These are phyloP conservation scores for Hypoxylon sp. DNA, from an alignment of 2,329 filamentous ascomycete genomes.

Conservation along the genomic window DNA sequence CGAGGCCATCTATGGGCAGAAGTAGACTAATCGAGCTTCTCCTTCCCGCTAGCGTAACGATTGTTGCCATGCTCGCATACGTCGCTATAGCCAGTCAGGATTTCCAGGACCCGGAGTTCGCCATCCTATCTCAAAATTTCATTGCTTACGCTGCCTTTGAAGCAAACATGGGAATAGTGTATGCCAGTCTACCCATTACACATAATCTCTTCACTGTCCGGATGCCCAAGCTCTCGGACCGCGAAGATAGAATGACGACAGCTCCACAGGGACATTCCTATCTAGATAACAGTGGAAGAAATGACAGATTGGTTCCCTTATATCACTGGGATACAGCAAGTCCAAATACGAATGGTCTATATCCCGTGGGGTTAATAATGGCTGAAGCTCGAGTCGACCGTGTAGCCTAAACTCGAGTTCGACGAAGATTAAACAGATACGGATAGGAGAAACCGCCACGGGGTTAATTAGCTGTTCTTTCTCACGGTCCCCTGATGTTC, in stretches of 20 bases:
- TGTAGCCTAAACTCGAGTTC: background rate
- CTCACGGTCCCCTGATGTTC: too few species aligned
- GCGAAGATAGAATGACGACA: background rate
- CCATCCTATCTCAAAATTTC: slow-evolving; percentile 8
- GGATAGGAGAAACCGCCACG: too few species aligned
- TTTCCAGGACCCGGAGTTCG: slow-evolving; percentile 12
- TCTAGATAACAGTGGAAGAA: background rate
- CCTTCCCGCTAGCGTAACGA: background rate
- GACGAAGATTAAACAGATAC: background rate
- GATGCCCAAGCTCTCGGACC: background rate
- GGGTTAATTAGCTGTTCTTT: too few species aligned
- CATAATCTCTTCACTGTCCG: slow-evolving; percentile 2
- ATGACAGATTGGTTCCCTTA: background rate
- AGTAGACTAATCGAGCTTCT: background rate
- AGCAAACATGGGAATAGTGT: slow-evolving; percentile 16
- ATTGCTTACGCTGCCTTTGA: slow-evolving; percentile 22
- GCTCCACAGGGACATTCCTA: background rate
- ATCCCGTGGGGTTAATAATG: background rate
- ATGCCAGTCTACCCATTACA: slow-evolving; percentile 28
- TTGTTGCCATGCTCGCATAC: slow-evolving; percentile 6
- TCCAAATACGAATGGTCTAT: background rate
- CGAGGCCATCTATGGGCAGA: background rate
- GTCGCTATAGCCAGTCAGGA: slow-evolving; percentile 1
- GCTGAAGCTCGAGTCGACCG: background rate
- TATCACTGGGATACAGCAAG: background rate